A percentile compares a stretch with the other conserved stretches of the same genome.
phyloP scores from a whole-genome alignment of 495 filamentous ascomycete genomes.

The Sordaria brevicollis region DNA sequence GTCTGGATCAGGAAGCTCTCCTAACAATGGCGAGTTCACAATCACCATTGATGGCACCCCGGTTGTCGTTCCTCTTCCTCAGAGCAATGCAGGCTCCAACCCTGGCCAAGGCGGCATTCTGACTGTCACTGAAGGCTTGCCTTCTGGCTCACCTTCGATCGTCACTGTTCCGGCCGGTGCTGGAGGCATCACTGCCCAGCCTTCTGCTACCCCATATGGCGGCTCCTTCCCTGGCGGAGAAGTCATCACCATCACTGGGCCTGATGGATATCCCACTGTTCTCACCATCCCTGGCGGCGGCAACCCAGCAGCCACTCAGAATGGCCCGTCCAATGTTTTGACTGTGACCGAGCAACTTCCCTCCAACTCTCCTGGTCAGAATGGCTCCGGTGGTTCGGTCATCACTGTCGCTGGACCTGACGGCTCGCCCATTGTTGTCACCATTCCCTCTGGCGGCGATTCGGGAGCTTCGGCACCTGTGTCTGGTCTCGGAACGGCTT shows the following conservation, averaged over 20 bases:
- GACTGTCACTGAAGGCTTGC: neutral
- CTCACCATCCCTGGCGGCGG: neutral
- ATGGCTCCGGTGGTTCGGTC: neutral
- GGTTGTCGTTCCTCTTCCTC: neutral
- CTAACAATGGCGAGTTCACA: neutral
- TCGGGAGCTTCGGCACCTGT: neutral
- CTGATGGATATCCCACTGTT: conserved; percentile 4
- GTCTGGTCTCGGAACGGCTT: neutral
- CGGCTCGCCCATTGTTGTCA: conserved; percentile 2
- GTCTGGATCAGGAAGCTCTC: neutral
- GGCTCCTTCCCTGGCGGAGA: neutral
- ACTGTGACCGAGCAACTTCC: neutral
- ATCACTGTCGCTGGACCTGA: neutral
- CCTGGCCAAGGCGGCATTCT: neutral
- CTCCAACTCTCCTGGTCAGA: neutral
- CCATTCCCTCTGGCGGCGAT: neutral
- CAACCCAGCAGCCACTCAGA: neutral
- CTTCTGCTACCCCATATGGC: neutral
- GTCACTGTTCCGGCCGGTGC: neutral
- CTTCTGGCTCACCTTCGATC: neutral
- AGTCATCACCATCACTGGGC: neutral
- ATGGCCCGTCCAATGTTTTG: neutral
- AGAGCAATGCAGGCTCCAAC: neutral
- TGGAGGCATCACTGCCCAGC: neutral
- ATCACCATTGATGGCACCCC: neutral